A percentile compares a stretch with the other conserved stretches of the same genome.
Conservation (phyloP, 805 yeast genomes). For the Schwanniomyces vanrijiae region DNA sequence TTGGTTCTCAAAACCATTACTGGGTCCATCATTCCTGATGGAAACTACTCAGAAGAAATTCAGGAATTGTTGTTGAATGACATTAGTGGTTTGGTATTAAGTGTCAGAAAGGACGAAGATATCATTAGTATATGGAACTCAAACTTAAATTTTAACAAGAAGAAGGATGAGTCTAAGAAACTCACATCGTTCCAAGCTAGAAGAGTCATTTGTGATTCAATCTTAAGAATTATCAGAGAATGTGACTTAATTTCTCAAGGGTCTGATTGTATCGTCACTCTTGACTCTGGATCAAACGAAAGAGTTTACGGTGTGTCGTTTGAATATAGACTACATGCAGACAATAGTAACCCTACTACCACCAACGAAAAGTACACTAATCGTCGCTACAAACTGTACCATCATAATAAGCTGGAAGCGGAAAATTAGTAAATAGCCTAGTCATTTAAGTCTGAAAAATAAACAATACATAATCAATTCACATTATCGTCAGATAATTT, state of each 20-base stretch:
- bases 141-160: conserved; percentile 36
- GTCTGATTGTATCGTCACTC: conserved; percentile 27
- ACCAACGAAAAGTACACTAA: conserved; percentile 4
- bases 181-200: conserved; percentile 46
- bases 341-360: conserved; percentile 19
- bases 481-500: too few species aligned
- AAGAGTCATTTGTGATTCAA: conserved; percentile 46
- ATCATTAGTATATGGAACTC: conserved; percentile 64
- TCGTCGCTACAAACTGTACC: conserved; percentile 8
- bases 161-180: conserved; percentile 18
- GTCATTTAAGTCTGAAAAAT: too few species aligned
- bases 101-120: conserved; percentile 60
- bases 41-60: conserved; percentile 27
- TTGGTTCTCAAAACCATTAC: conserved; percentile 51
- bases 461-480: neutral
- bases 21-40: conserved; percentile 47
- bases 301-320: conserved; percentile 46
- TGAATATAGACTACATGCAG: conserved; percentile 49
- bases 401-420: neutral
- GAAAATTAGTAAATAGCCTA: neutral
- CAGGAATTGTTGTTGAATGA: conserved; percentile 45
- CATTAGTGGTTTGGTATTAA: conserved; percentile 59
- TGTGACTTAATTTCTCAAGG: conserved; percentile 45
- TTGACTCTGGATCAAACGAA: conserved; percentile 36
- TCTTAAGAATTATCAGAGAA: conserved; percentile 46